Percentiles rank a stretch among this genome's conserved stretches.
phyloP scores from a whole-genome alignment of 2,329 filamentous ascomycete genomes.

The Chalaropsis thielavioides region DNA sequence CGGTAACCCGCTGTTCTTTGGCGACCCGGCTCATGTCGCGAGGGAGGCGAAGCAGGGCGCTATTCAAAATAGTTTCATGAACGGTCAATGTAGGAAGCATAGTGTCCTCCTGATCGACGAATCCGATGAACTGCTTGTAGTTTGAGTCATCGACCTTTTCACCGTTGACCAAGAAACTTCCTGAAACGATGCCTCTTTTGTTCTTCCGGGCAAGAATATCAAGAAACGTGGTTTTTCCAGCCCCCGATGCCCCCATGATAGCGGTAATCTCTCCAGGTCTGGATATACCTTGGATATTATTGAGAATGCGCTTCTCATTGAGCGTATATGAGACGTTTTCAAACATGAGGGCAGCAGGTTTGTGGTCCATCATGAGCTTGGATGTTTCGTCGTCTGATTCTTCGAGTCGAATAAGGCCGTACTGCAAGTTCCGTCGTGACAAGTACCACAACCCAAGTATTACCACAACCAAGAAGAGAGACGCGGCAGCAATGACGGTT shows the following conservation, averaged over 20 bases:
- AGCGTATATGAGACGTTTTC: constrained; percentile 75
- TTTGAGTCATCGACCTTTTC: constrained; percentile 73
- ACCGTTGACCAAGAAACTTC: constrained; percentile 85
- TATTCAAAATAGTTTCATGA: constrained; percentile 93
- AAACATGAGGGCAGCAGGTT: constrained; percentile 76
- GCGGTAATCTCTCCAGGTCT: constrained; percentile 90
- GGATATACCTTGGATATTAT: constrained; percentile 69
- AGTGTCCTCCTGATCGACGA: constrained; percentile 96
- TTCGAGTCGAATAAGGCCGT: constrained; percentile 66
- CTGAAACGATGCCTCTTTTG: constrained; percentile 65
- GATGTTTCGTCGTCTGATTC: constrained; percentile 79
- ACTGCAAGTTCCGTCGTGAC: constrained; percentile 54
- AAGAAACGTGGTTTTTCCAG: constrained; percentile 92
- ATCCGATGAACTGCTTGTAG: constrained; percentile 85
- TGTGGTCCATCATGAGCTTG: constrained; percentile 82
- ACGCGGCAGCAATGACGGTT: constrained; percentile 72
- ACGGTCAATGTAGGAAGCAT: constrained; percentile 93
- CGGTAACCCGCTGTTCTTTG: constrained; percentile 84
- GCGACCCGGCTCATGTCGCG: constrained; percentile 72
- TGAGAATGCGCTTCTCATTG: constrained; percentile 76
- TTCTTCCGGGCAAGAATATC: constrained; percentile 96
- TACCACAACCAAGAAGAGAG: constrained; percentile 76
- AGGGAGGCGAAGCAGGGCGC: constrained; percentile 80
- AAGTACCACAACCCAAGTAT: constrained; percentile 79
- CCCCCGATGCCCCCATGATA: constrained; percentile 96